Evolutionary conservation across 2,329 filamentous ascomycete species (phyloP).

Genomic region (Aureobasidium subglaciale): DNA sequence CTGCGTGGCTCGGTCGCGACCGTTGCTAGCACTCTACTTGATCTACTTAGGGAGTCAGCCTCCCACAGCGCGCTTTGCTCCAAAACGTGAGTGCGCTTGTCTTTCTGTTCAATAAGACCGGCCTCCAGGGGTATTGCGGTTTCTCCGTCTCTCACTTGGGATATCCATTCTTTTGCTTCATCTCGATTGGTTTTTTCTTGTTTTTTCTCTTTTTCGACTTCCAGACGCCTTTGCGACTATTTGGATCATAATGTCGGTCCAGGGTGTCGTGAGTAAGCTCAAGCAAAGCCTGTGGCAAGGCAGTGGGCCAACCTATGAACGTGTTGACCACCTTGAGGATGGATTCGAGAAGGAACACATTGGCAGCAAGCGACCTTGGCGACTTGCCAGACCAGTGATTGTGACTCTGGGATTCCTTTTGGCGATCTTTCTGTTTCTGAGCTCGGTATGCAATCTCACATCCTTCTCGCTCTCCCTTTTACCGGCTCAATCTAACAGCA

Average conservation of each 20-base stretch:
- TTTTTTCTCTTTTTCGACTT: neutral
- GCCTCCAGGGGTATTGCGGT: neutral
- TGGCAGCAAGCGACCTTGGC: neutral
- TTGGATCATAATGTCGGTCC: neutral
- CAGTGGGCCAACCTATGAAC: slow-evolving; percentile 1
- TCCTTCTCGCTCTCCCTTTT: neutral
- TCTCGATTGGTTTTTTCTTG: neutral
- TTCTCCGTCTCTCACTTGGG: neutral
- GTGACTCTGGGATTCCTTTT: neutral
- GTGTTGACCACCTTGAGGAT: slow-evolving; percentile 3
- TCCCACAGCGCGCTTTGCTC: neutral
- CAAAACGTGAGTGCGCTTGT: neutral
- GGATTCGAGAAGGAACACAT: slow-evolving; percentile 2
- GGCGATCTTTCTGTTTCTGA: slow-evolving; percentile 4
- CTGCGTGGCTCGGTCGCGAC: neutral
- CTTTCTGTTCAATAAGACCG: neutral
- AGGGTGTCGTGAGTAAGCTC: slow-evolving; percentile 10
- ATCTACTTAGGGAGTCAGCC: slow-evolving; percentile 6
- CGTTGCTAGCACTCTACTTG: slow-evolving; percentile 1
- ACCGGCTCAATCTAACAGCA: neutral
- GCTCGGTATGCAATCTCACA: neutral
- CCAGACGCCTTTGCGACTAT: neutral
- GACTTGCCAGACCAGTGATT: neutral
- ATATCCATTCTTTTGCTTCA: neutral
- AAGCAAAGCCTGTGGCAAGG: slow-evolving; percentile 5